Percentiles rank a stretch among this genome's conserved stretches.
These are phyloP conservation scores for Sclerotiophoma versabilis DNA, from an alignment of 2,329 filamentous ascomycete genomes.

Conservation along the genomic window DNA sequence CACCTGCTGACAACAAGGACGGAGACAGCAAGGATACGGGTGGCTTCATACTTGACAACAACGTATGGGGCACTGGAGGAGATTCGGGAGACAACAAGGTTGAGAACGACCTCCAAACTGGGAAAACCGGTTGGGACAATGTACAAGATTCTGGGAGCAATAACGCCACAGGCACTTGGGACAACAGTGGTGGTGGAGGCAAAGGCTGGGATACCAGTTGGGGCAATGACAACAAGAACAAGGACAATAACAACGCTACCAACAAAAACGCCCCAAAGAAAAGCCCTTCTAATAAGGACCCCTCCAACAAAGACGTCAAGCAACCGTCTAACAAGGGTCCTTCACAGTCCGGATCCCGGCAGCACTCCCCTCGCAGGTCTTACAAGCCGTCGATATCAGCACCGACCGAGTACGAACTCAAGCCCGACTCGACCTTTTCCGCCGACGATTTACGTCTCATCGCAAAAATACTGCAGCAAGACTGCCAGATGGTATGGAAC, in stretches of 20 bases:
- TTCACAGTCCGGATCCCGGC: neutral
- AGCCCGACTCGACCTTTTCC: conserved; percentile 38
- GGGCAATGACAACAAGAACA: neutral
- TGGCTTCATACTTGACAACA: neutral
- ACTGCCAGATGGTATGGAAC: conserved; percentile 55
- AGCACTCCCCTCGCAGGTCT: neutral
- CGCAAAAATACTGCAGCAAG: conserved; percentile 53
- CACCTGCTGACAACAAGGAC: neutral
- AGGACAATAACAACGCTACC: neutral
- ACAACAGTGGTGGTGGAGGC: too few relatives aligned
- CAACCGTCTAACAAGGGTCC: conserved; percentile 4
- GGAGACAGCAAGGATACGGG: neutral
- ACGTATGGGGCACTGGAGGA: neutral
- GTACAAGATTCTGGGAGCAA: too few relatives aligned
- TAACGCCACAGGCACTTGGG: too few relatives aligned
- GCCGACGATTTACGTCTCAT: conserved; percentile 51
- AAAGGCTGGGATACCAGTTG: neutral
- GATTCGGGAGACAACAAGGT: neutral
- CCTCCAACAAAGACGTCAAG: neutral
- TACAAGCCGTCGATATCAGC: neutral
- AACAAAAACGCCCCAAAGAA: neutral
- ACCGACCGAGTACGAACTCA: conserved; percentile 28
- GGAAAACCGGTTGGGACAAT: too few relatives aligned
- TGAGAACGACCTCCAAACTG: too few relatives aligned
- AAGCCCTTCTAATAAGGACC: neutral